Percentiles rank a stretch among this genome's conserved stretches.
phyloP scores from a whole-genome alignment of 2,329 filamentous ascomycete species.

The Ambrosiella cleistominuta region DNA sequence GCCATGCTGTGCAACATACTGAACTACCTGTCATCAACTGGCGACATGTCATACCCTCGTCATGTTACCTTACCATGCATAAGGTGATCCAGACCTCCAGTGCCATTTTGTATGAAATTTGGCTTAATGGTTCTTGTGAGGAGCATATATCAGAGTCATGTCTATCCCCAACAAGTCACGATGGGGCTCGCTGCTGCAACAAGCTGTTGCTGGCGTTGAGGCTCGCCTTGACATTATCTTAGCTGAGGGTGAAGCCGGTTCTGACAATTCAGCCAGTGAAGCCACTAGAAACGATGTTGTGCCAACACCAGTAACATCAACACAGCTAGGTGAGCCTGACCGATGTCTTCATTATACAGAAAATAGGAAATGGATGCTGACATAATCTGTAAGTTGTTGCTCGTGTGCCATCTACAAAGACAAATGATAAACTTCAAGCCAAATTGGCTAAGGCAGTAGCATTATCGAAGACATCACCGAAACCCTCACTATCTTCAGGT shows the following conservation, averaged over 20 bases:
- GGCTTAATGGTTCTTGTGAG: too few species aligned
- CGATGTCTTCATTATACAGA: not conserved
- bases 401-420: constrained; percentile 20
- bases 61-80: too few species aligned
- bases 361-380: not conserved
- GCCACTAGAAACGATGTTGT: not conserved
- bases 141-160: not conserved
- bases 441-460: constrained; percentile 75
- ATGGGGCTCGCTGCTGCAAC: constrained; percentile 71
- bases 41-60: too few species aligned
- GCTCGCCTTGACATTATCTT: constrained; percentile 83
- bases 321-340: not conserved
- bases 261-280: not conserved
- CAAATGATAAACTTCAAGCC: constrained; percentile 75
- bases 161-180: constrained; percentile 2
- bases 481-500: constrained; percentile 3
- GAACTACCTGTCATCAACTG: too few species aligned
- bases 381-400: not conserved
- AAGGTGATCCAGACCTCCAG: too few species aligned
- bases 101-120: too few species aligned
- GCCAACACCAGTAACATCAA: not conserved
- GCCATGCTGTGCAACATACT: too few species aligned
- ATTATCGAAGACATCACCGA: constrained; percentile 36
- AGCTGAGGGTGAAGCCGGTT: constrained; percentile 40
- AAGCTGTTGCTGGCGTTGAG: constrained; percentile 86